A percentile compares a stretch with the other conserved stretches of the same genome.
Evolutionary conservation across 441 rosid genomes (phyloP).

Genomic region (Breynia disticha): DNA sequence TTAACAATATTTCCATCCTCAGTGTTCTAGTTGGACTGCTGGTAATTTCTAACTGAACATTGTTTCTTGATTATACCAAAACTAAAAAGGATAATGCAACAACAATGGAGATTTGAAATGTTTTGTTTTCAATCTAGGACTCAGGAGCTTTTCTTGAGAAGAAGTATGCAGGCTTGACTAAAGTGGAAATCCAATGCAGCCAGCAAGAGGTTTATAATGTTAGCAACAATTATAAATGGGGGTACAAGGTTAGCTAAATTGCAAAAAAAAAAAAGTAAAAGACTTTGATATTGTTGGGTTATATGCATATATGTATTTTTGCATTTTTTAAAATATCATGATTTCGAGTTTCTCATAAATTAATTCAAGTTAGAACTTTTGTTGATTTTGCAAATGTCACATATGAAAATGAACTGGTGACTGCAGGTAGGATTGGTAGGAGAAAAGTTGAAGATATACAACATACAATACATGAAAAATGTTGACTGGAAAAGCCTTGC

Average conservation of each 20-base stretch:
- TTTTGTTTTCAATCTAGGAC: conserved; percentile 29
- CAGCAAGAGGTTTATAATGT: conserved; percentile 13
- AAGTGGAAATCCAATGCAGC: conserved; percentile 30
- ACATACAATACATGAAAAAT: conserved; percentile 16
- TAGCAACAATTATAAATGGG: conserved; percentile 47
- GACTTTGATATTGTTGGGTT: no score
- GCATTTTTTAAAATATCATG: no score
- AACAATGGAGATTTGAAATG: no score
- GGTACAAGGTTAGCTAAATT: conserved; percentile 89
- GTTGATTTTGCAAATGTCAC: no score
- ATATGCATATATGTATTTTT: no score
- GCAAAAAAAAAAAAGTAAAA: no score
- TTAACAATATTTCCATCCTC: conserved; percentile 48
- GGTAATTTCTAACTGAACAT: conserved; percentile 25
- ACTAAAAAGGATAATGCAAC: no score
- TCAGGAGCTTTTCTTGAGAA: conserved; percentile 70
- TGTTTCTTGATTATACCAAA: no score
- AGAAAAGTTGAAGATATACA: conserved; percentile 36
- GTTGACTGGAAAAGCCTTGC: conserved; percentile 39
- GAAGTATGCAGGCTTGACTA: conserved; percentile 40
- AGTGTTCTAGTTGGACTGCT: conserved; percentile 68
- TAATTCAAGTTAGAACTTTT: no score
- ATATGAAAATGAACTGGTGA: conserved; percentile 1
- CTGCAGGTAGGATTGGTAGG: conserved; percentile 57
- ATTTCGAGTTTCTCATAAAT: no score